Conservation (phyloP, 495 filamentous ascomycete species). For the Rostrohypoxylon terebratum region DNA sequence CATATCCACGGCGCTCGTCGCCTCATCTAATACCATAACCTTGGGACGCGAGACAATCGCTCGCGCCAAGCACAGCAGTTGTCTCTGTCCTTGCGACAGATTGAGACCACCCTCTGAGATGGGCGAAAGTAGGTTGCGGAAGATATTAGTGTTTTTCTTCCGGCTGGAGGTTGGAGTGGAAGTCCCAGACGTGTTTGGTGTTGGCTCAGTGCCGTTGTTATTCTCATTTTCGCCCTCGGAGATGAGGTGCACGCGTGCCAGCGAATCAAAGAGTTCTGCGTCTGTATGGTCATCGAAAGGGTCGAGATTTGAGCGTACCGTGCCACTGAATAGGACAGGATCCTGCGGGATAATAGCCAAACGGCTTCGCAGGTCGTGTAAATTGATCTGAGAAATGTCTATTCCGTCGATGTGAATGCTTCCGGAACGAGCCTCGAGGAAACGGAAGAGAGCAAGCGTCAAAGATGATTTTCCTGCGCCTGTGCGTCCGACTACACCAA, state of each 20-base stretch:
- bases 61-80: conserved; percentile 88
- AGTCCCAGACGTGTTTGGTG: conserved; percentile 25
- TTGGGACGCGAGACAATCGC: conserved; percentile 84
- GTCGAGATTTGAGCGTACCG: conserved; percentile 84
- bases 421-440: conserved; percentile 78
- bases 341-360: conserved; percentile 90
- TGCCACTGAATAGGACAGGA: conserved; percentile 88
- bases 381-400: conserved; percentile 78
- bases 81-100: conserved; percentile 87
- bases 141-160: conserved; percentile 69
- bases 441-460: conserved; percentile 85
- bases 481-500: conserved; percentile 88
- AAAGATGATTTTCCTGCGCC: conserved; percentile 89
- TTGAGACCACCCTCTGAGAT: conserved; percentile 83
- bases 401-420: conserved; percentile 79
- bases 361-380: conserved; percentile 77
- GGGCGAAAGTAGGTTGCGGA: conserved; percentile 67
- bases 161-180: conserved; percentile 43
- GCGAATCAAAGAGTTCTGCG: conserved; percentile 75
- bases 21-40: conserved; percentile 91
- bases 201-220: conserved; percentile 36
- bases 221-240: conserved; percentile 49
- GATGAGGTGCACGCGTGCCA: conserved; percentile 81
- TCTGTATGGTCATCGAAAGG: conserved; percentile 80
- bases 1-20: conserved; percentile 90